phyloP scores from a whole-genome alignment of 257 asterid species.

The Penstemon eatonii region DNA sequence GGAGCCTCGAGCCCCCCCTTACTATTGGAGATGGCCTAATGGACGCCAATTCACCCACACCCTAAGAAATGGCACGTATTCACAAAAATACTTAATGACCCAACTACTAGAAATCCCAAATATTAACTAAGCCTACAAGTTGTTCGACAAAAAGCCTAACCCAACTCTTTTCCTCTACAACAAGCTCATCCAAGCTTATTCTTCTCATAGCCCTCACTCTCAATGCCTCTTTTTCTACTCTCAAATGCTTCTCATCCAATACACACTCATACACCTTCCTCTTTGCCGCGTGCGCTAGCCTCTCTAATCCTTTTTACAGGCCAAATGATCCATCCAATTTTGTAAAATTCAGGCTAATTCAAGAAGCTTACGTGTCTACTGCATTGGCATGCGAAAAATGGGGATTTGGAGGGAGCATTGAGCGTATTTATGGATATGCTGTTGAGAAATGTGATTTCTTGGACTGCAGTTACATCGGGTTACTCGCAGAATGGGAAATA shows the following conservation, averaged over 20 bases:
- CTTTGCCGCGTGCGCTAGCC: slow-evolving; percentile 52
- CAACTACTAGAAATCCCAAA: too few relatives aligned
- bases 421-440: slow-evolving; percentile 40
- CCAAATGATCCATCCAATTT: slow-evolving; percentile 63
- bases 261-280: slow-evolving; percentile 75
- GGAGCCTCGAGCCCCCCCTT: too few relatives aligned
- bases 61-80: slow-evolving; percentile 55
- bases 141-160: slow-evolving; percentile 31
- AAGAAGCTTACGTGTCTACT: slow-evolving; percentile 62
- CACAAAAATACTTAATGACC: slow-evolving; percentile 33
- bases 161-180: slow-evolving; percentile 70
- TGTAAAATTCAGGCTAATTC: slow-evolving; percentile 53
- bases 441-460: slow-evolving; percentile 65
- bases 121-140: too few relatives aligned
- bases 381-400: slow-evolving; percentile 75
- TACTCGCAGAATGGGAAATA: too few relatives aligned
- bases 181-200: slow-evolving; percentile 78
- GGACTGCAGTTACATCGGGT: slow-evolving; percentile 48
- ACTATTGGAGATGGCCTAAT: too few relatives aligned
- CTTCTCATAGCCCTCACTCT: slow-evolving; percentile 47
- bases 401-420: slow-evolving; percentile 62
- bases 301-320: slow-evolving; percentile 40
- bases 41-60: slow-evolving; percentile 37
- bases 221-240: slow-evolving; percentile 64
- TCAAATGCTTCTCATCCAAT: slow-evolving; percentile 51